Evolutionary conservation across 2,329 filamentous ascomycete genomes (phyloP).

Genomic region (Pseudogymnoascus sp.): DNA sequence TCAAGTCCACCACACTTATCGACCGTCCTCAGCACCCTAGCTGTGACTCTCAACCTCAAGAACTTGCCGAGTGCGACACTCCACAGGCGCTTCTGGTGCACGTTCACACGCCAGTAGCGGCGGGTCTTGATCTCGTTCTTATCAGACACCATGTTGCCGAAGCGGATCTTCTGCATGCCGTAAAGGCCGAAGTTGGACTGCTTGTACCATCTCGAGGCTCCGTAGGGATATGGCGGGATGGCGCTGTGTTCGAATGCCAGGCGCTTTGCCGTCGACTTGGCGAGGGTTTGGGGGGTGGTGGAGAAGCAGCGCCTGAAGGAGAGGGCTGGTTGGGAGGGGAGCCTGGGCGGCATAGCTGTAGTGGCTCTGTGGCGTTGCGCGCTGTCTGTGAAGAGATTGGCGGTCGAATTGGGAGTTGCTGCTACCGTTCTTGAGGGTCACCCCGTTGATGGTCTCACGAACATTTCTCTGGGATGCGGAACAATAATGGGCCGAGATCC

Average conservation of each 20-base stretch:
- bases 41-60: constrained; percentile 62
- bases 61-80: constrained; percentile 53
- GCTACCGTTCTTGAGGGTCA: not conserved
- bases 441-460: constrained; percentile 6
- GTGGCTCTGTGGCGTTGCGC: constrained; percentile 7
- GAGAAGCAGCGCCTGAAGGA: constrained; percentile 29
- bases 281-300: constrained; percentile 21
- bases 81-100: constrained; percentile 57
- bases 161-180: constrained; percentile 62
- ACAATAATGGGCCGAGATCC: not conserved
- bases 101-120: constrained; percentile 68
- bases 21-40: constrained; percentile 65
- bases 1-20: constrained; percentile 84
- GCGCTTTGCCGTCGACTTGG: constrained; percentile 32
- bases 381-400: not conserved
- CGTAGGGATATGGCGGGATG: constrained; percentile 64
- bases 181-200: constrained; percentile 72
- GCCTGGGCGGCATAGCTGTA: constrained; percentile 16
- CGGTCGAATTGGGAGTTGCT: constrained; percentile 1
- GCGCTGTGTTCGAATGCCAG: constrained; percentile 26
- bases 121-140: constrained; percentile 63
- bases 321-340: constrained; percentile 16
- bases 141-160: constrained; percentile 69
- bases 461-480: constrained; percentile 5
- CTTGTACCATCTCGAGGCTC: constrained; percentile 64